Evolutionary conservation across 768 basidiomycete genomes (phyloP).

Genomic region (Naematelia encephala): DNA sequence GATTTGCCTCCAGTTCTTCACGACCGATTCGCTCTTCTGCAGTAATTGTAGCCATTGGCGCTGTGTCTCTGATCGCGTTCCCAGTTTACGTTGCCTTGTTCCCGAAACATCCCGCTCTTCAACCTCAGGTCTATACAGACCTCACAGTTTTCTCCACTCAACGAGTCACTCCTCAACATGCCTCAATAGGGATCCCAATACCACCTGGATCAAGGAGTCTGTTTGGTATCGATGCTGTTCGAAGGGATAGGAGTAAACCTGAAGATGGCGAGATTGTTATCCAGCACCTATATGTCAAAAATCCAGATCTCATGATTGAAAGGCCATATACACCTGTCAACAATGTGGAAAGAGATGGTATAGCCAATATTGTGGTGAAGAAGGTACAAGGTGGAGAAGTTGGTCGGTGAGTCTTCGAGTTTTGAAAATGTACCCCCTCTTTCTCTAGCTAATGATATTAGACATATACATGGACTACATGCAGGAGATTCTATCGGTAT

Average conservation of each 20-base stretch:
- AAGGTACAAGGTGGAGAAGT: conserved; percentile 48
- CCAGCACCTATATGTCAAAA: conserved; percentile 47
- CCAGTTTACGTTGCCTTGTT: background rate
- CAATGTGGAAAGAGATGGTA: conserved; percentile 34
- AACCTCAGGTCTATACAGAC: conserved; percentile 24
- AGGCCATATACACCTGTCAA: conserved; percentile 48
- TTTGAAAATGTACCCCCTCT: background rate
- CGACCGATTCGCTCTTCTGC: background rate
- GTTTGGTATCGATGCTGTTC: conserved; percentile 19
- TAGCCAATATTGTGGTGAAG: conserved; percentile 44
- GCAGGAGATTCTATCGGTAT: conserved; percentile 38
- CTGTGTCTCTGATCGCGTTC: background rate
- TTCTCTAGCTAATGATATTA: conserved; percentile 4
- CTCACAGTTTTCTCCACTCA: conserved; percentile 26
- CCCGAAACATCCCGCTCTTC: background rate
- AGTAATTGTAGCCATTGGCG: background rate
- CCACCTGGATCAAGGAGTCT: conserved; percentile 13
- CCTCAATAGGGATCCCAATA: conserved; percentile 30
- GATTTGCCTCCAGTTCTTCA: background rate
- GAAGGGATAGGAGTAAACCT: conserved; percentile 4
- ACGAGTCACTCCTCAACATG: conserved; percentile 29
- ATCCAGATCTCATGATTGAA: conserved; percentile 47
- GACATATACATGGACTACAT: conserved; percentile 38
- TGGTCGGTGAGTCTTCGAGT: conserved; percentile 38
- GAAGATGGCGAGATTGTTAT: conserved; percentile 21